phyloP scores from a whole-genome alignment of 495 filamentous ascomycete genomes.

The Tetracladium setigerum region DNA sequence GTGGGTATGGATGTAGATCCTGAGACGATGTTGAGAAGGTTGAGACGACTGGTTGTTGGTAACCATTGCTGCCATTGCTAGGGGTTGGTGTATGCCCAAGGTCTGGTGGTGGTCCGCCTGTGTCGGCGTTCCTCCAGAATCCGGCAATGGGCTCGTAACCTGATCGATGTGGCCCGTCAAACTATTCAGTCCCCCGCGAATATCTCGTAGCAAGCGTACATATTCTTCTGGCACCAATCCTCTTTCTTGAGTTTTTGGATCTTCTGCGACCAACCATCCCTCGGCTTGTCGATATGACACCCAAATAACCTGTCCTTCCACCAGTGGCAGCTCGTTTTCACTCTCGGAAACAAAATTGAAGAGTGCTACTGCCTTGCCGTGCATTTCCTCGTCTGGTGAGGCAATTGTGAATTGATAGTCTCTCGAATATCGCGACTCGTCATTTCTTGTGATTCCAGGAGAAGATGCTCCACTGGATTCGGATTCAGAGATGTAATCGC shows the following conservation, averaged over 20 bases:
- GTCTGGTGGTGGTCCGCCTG: slow-evolving; percentile 39
- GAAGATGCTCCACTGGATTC: slow-evolving; percentile 48
- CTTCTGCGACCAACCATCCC: slow-evolving; percentile 94
- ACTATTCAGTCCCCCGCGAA: slow-evolving; percentile 60
- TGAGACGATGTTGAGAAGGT: slow-evolving; percentile 72
- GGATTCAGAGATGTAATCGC: slow-evolving; percentile 47
- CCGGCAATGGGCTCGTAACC: slow-evolving; percentile 30
- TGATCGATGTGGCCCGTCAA: slow-evolving; percentile 30
- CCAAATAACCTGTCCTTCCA: slow-evolving; percentile 93
- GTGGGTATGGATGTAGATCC: slow-evolving; percentile 64
- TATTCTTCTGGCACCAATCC: slow-evolving; percentile 96
- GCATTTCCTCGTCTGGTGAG: slow-evolving; percentile 94
- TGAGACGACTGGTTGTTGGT: slow-evolving; percentile 60
- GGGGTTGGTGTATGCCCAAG: slow-evolving; percentile 33
- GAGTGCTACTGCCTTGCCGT: slow-evolving; percentile 90
- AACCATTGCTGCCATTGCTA: slow-evolving; percentile 41
- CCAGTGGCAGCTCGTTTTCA: slow-evolving; percentile 88
- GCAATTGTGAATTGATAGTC: slow-evolving; percentile 95
- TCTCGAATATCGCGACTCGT: slow-evolving; percentile 67
- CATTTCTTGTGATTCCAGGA: slow-evolving; percentile 37
- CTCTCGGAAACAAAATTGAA: slow-evolving; percentile 95
- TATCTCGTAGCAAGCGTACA: slow-evolving; percentile 85
- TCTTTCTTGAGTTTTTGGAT: slow-evolving; percentile 77
- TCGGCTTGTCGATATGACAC: slow-evolving; percentile 93
- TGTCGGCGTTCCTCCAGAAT: slow-evolving; percentile 47